Evolutionary conservation across 495 filamentous ascomycete species (phyloP), one percentile per base, ranked within the genome.

Genomic region (Xylaria intraflava): DNA sequence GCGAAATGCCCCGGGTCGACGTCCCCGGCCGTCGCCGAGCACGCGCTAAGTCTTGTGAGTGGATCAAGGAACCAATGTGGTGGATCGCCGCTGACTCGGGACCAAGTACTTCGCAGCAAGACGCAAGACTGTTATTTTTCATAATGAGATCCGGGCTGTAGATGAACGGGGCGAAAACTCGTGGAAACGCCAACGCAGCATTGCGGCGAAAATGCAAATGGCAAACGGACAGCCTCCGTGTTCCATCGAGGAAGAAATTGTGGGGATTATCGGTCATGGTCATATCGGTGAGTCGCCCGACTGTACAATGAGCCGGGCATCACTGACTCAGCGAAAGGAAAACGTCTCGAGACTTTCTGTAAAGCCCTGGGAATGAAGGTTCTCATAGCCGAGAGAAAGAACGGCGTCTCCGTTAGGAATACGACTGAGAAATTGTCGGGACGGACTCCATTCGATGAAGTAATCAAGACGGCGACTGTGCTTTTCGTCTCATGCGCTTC

Each of bases 211-310:
- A 14, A 47, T 57, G 49, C 42, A 49, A 20, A 57, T 27, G 20
- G 55, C 55, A 16, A 57, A 57, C 7, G 49, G 19, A 29, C 62
- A 61, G 14, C 61, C 65, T 3, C 65, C 61, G 5, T 51, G 70
- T 56, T 69, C 52, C 46, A 53, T 23, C 7, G 46, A 42, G 59
- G 69, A 64, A n/a, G 78, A 80, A 57, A 59, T 69, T 5, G 54
- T 75, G 14, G 75, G 72, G 1, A 69, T 82, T 17, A 55, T 82
- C 29, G 78, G 78, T 2, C 72, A 74, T 55, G 78, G 78, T 6
- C 64, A 65, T 24, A 51, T 82, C 23, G 78, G 77, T 65, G 22
- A 20, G 55, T 33, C 1, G 29, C n/a, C 4, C 31, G 6, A 22
- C 1, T 24, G 23, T 16, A 4, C 7, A 8, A 29, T 10, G 6